Conservation (phyloP, 768 basidiomycete genomes). For the Roridomyces roridus region DNA sequence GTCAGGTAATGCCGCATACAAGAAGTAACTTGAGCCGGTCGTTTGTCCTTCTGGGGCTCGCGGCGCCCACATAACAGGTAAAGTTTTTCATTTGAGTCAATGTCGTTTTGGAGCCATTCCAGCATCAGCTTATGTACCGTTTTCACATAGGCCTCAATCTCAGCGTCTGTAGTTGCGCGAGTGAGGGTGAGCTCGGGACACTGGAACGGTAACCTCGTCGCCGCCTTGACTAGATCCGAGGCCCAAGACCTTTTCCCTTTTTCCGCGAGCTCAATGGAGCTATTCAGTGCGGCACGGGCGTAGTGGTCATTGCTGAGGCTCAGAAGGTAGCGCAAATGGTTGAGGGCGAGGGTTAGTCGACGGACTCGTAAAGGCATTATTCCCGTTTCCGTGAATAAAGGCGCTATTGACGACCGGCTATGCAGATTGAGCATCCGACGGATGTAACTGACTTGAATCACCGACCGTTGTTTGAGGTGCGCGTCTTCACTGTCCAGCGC, state of each 20-base stretch:
- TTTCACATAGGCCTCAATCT: background rate
- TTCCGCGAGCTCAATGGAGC: background rate
- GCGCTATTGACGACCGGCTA: constrained; percentile 9
- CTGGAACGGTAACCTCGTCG: background rate
- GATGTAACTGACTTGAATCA: constrained; percentile 28
- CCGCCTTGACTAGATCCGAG: background rate
- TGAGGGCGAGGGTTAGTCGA: constrained; percentile 22
- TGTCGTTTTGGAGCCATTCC: background rate
- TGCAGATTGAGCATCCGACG: constrained; percentile 27
- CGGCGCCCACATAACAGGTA: background rate
- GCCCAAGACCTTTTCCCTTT: background rate
- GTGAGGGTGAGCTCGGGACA: background rate
- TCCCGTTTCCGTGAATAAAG: constrained; percentile 31
- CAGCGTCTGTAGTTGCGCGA: background rate
- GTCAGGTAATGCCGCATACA: constrained; percentile 22
- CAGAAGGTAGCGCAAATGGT: constrained; percentile 23
- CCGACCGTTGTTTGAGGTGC: constrained; percentile 8
- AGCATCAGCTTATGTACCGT: background rate
- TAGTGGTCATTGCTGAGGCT: background rate
- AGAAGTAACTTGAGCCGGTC: background rate
- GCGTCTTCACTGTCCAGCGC: constrained; percentile 14
- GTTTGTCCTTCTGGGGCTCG: background rate
- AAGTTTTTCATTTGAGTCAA: constrained; percentile 4
- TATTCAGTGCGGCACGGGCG: background rate
- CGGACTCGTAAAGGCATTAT: constrained; percentile 27